Evolutionary conservation across 2,329 filamentous ascomycete genomes (phyloP).

Genomic region (Cladosporium austrohemisphaericum): DNA sequence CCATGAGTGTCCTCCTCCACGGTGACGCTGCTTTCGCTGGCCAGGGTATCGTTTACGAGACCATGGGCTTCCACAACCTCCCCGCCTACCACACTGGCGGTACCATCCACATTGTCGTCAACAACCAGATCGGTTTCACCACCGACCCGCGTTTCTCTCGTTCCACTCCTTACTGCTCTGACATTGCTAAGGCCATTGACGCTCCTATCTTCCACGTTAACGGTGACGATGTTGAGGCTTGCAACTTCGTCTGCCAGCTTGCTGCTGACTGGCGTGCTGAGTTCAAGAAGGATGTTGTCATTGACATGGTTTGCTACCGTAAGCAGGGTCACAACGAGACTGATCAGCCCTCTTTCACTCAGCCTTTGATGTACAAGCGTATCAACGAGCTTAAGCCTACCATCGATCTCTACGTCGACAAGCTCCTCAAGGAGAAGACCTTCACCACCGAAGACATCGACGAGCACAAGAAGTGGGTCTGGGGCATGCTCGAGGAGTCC

Average conservation of each 20-base stretch:
- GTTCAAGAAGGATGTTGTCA: slow-evolving; percentile 97
- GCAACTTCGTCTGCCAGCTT: slow-evolving; percentile 97
- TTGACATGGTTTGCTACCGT: slow-evolving; percentile 97
- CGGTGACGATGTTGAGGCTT: slow-evolving; percentile 93
- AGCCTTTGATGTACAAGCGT: slow-evolving; percentile 98
- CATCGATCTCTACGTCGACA: slow-evolving; percentile 85
- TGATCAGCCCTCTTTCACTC: slow-evolving; percentile 98
- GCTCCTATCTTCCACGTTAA: slow-evolving; percentile 99
- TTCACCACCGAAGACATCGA: slow-evolving; percentile 98
- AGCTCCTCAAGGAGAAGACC: slow-evolving; percentile 85
- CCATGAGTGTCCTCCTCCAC: slow-evolving; percentile 94
- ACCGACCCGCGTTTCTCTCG: slow-evolving; percentile 96
- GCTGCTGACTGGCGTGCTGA: slow-evolving; percentile 97
- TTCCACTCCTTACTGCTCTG: slow-evolving; percentile 97
- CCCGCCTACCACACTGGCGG: slow-evolving; percentile 96
- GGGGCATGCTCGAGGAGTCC: slow-evolving; percentile 97
- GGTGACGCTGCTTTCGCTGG: slow-evolving; percentile 96
- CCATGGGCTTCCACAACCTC: slow-evolving; percentile 92
- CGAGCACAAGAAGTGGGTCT: slow-evolving; percentile 74
- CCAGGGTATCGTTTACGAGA: slow-evolving; percentile 97
- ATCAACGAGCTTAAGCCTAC: slow-evolving; percentile 80
- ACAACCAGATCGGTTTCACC: slow-evolving; percentile 99
- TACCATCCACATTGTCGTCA: slow-evolving; percentile 94
- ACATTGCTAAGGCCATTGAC: slow-evolving; percentile 98
- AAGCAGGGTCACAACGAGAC: slow-evolving; percentile 99